Evolutionary conservation across 2,329 filamentous ascomycete species (phyloP).

Genomic region (Calonectria multiphialidica): DNA sequence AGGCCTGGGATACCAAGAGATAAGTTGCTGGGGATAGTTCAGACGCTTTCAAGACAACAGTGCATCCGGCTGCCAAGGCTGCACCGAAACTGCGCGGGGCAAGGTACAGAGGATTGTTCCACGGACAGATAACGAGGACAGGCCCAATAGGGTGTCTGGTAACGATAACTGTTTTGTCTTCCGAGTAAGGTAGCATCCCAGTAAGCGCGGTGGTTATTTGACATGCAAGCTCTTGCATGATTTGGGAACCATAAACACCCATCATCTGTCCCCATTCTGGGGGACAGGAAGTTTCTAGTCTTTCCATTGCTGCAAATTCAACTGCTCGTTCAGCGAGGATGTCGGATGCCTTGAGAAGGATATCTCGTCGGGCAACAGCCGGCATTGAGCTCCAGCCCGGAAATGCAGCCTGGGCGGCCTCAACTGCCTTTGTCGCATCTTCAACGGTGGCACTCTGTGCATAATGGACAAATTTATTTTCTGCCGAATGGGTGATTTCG

Average conservation of each 20-base stretch:
- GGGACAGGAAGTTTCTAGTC: neutral
- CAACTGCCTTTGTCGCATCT: neutral
- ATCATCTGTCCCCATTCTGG: neutral
- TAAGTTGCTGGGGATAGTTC: constrained; percentile 16
- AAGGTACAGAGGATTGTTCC: constrained; percentile 19
- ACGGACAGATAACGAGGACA: constrained; percentile 19
- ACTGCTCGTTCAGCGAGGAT: neutral
- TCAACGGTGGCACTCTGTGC: neutral
- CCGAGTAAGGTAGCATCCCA: neutral
- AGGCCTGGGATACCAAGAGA: neutral
- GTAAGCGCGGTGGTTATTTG: neutral
- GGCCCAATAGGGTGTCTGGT: constrained; percentile 7
- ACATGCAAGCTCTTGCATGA: neutral
- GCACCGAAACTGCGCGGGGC: constrained; percentile 9
- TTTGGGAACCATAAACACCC: neutral
- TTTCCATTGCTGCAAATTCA: neutral
- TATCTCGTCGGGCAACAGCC: neutral
- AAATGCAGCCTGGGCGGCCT: neutral
- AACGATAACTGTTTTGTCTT: neutral
- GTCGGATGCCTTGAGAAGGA: constrained; percentile 11
- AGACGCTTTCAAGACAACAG: constrained; percentile 27
- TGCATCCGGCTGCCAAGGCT: constrained; percentile 21
- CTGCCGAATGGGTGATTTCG: neutral
- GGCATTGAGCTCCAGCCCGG: neutral
- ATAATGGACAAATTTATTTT: constrained; percentile 4